Base-by-base conservation (phyloP, 768 basidiomycete species). In the Termitomyces sp. region DNA sequence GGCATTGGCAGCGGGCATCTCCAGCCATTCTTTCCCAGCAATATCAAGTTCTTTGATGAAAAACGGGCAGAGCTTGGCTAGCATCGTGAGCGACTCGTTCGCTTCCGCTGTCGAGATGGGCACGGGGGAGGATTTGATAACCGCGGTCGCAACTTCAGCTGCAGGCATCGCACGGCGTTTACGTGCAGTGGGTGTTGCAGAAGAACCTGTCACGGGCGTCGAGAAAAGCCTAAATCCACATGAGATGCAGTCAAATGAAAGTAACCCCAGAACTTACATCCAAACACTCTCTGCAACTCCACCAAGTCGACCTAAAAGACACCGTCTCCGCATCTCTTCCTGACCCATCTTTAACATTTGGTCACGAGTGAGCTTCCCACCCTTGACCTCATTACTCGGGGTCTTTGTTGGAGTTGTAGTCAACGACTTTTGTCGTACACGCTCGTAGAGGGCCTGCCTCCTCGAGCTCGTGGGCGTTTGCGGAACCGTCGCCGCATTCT, bases 251-350 rank as follows among this genome's bases (percentile, higher is more conserved):
- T n/a, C n/a, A n/a, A n/a, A n/a, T n/a, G n/a, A n/a, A n/a, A n/a
- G n/a, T n/a, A n/a, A n/a, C 18, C 42, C 52, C 20, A 41, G 38
- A 45, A 71, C 85, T 68, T 58, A 89, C 91, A 92, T 91, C 89
- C 91, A 93, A 16, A 88, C 81, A 59, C 90, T 88, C 64, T 94
- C 91, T n/a, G 91, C 91, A 27, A 94, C 81, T 10, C 87, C 86
- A 25, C 80, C 79, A 7, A 94, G 78, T 18, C 91, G 83, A 47
- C 91, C 91, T 7, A 94, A 75, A 29, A 92, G 67, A 60, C 87
- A 90, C 35, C 90, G 76, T 54, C 87, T 78, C 56, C 89, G 79
- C 72, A 88, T 80, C 65, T 89, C 91, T 54, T 91, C 89, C 64
- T 91, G 89, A 39, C 84, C 76, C 52, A 91, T 71, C 68, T 85